Evolutionary conservation across 106 monocot species (phyloP).

Genomic region (Iris macrosiphon): DNA sequence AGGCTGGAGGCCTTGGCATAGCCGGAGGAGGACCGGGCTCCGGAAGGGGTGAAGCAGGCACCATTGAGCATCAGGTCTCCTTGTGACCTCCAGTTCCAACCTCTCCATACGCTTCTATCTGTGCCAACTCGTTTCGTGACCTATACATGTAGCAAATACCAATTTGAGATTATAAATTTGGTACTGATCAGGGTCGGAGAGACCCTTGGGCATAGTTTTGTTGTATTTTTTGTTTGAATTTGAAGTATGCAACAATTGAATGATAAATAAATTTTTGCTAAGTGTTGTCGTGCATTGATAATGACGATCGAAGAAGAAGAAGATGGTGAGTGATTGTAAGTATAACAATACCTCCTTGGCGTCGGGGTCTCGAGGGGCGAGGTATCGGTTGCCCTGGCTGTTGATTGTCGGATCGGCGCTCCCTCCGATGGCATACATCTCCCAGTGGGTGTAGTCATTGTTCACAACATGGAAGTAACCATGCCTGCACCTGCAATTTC

Average conservation of each 20-base stretch:
- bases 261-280: too few relatives aligned
- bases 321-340: neutral
- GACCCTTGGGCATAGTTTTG: too few relatives aligned
- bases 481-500: constrained; percentile 6
- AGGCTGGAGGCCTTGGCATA: constrained; percentile 7
- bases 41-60: neutral
- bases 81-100: constrained; percentile 6
- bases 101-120: neutral
- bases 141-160: too few relatives aligned
- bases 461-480: constrained; percentile 16
- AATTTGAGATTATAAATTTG: too few relatives aligned
- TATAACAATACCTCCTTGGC: constrained; percentile 42
- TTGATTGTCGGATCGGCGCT: constrained; percentile 62
- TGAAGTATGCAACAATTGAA: too few relatives aligned
- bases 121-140: constrained; percentile 2
- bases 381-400: constrained; percentile 46
- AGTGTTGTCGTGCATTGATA: too few relatives aligned
- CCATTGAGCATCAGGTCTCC: constrained; percentile 3
- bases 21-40: neutral
- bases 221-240: too few relatives aligned
- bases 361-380: constrained; percentile 41
- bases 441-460: constrained; percentile 17
- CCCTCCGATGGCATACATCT: constrained; percentile 18
- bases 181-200: too few relatives aligned
- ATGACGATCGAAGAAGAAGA: too few relatives aligned